Conservation (phyloP, 768 basidiomycete genomes). For the Trametes coccinea region DNA sequence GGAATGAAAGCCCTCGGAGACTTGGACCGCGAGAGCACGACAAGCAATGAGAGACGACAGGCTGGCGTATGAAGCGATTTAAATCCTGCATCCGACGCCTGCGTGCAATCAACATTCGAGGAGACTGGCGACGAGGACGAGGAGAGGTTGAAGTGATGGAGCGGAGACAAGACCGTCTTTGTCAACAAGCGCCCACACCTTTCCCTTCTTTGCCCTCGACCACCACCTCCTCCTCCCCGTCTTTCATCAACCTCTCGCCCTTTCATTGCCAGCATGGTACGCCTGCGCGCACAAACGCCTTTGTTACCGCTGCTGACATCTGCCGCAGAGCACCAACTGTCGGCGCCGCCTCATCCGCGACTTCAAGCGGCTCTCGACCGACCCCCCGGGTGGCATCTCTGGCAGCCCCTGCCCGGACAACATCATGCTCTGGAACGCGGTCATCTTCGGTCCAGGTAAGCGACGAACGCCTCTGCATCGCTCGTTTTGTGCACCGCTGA, state of each 20-base stretch:
- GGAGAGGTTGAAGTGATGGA: no score
- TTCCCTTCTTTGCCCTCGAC: constrained; percentile 10
- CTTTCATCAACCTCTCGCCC: no score
- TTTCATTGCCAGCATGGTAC: neutral
- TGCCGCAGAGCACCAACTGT: constrained; percentile 85
- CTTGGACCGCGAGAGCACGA: no score
- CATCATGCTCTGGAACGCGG: constrained; percentile 99
- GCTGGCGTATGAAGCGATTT: no score
- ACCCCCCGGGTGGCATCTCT: constrained; percentile 94
- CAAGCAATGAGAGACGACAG: no score
- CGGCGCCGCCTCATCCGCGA: constrained; percentile 95
- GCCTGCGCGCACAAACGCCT: neutral
- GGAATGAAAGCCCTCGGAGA: no score
- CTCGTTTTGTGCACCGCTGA: no score
- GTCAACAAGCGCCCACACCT: constrained; percentile 5
- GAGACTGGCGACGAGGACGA: no score
- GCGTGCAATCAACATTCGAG: no score
- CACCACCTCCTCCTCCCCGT: constrained; percentile 1
- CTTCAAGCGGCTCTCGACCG: constrained; percentile 92
- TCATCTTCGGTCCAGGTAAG: constrained; percentile 97
- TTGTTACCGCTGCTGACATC: neutral
- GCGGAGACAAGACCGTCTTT: neutral
- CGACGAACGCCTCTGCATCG: constrained; percentile 5
- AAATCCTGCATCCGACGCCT: no score
- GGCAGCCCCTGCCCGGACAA: constrained; percentile 98